phyloP scores from a whole-genome alignment of 129 eudicot genomes.

The Apium graveolens region DNA sequence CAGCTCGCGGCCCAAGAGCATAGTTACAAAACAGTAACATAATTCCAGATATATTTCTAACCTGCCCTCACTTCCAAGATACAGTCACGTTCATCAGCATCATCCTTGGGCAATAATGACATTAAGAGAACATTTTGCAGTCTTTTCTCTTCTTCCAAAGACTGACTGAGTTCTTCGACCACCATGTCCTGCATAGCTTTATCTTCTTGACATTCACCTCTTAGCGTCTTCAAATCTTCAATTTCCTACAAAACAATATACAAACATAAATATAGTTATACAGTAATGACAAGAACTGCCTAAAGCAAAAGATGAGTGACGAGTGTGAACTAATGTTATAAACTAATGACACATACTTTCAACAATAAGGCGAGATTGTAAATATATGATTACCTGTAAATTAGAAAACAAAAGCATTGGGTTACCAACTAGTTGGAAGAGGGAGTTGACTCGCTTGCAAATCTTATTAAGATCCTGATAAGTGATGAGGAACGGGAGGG shows the following conservation, averaged over 20 bases:
- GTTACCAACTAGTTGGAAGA: not conserved
- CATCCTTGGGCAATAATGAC: slow-evolving; percentile 84
- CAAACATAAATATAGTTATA: not conserved
- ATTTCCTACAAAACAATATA: slow-evolving; percentile 48
- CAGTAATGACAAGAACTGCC: not conserved
- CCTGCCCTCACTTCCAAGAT: slow-evolving; percentile 98
- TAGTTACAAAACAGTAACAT: not conserved
- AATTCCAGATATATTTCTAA: slow-evolving; percentile 13
- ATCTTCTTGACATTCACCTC: slow-evolving; percentile 64
- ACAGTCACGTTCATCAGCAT: slow-evolving; percentile 96
- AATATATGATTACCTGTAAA: not conserved
- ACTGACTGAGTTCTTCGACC: slow-evolving; percentile 63
- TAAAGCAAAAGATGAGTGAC: not conserved
- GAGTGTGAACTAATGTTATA: not conserved
- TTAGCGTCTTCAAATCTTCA: slow-evolving; percentile 44
- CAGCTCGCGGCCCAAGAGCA: not conserved
- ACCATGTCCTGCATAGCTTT: slow-evolving; percentile 78
- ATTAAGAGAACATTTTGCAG: slow-evolving; percentile 55
- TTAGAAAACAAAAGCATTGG: not conserved
- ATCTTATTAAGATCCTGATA: no score
- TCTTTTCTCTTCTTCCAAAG: slow-evolving; percentile 52
- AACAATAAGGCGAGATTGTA: not conserved
- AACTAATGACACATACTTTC: not conserved
- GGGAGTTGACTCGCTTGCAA: no score
- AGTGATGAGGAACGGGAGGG: no score